phyloP scores from a whole-genome alignment of 108 stramenopile genomes.

The Stephanodiscus triporus region DNA sequence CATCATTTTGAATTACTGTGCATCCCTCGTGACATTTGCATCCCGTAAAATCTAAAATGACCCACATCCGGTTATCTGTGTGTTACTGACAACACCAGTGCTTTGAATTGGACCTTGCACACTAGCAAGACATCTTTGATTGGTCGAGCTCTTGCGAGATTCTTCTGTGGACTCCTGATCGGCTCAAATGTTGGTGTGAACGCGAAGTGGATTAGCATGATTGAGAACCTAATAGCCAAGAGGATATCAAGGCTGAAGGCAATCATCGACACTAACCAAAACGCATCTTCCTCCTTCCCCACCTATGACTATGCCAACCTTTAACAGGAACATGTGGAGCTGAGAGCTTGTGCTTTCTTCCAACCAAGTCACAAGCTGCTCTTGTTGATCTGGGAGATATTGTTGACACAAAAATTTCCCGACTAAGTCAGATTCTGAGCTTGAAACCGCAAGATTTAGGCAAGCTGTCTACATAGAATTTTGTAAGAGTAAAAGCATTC shows the following conservation, averaged over 20 bases:
- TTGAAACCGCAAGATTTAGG: constrained; percentile 24
- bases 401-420: constrained; percentile 6
- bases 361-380: constrained; percentile 7
- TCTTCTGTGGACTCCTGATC: constrained; percentile 22
- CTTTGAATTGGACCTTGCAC: constrained; percentile 14
- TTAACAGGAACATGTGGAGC: constrained; percentile 14
- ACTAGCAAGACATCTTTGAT: not conserved
- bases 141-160: constrained; percentile 16
- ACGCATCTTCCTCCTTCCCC: not conserved
- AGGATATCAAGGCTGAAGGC: constrained; percentile 25
- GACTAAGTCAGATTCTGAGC: not conserved
- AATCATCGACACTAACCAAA: not conserved
- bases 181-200: constrained; percentile 15
- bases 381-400: constrained; percentile 7
- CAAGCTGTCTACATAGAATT: constrained; percentile 21
- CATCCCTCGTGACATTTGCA: not conserved
- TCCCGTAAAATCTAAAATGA: not conserved
- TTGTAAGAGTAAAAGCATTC: not conserved
- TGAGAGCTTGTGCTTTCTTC: constrained; percentile 15
- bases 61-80: not conserved
- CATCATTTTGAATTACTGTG: constrained; percentile 20
- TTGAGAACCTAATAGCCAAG: constrained; percentile 24
- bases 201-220: not conserved
- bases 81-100: constrained; percentile 13
- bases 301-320: too few species aligned